Conservation (phyloP, 2,329 filamentous ascomycete genomes). For the Fusarium liriodendri region DNA sequence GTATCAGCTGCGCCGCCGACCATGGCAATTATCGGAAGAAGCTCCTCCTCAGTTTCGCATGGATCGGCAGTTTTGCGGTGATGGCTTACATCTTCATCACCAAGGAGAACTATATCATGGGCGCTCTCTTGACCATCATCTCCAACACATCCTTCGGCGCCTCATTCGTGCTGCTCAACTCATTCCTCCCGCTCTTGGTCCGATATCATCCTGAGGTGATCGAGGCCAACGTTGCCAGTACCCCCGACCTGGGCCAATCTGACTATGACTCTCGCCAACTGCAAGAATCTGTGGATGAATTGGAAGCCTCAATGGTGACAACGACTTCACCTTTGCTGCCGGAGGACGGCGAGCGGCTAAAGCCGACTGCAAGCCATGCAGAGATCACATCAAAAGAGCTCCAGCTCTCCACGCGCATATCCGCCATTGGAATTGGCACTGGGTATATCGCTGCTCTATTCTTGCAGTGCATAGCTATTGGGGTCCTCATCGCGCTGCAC, state of each 20-base stretch:
- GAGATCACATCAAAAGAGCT: conserved; percentile 75
- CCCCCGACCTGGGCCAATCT: conserved; percentile 47
- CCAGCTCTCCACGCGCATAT: conserved; percentile 88
- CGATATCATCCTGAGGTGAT: conserved; percentile 77
- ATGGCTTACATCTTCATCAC: conserved; percentile 89
- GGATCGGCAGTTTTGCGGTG: conserved; percentile 81
- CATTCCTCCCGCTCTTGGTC: conserved; percentile 91
- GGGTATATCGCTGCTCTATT: conserved; percentile 90
- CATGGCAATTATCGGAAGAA: conserved; percentile 93
- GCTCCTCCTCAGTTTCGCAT: conserved; percentile 86
- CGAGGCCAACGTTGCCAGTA: conserved; percentile 41
- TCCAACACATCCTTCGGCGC: conserved; percentile 95
- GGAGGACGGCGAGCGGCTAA: conserved; percentile 49
- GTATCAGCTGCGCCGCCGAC: conserved; percentile 95
- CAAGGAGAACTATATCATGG: conserved; percentile 81
- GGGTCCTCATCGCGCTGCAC: conserved; percentile 77
- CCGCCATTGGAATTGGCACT: conserved; percentile 91
- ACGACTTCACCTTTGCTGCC: conserved; percentile 62
- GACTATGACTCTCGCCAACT: conserved; percentile 50
- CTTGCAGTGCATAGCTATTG: conserved; percentile 83
- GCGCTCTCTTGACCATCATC: conserved; percentile 85
- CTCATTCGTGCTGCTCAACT: conserved; percentile 95
- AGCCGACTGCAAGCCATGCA: conserved; percentile 55
- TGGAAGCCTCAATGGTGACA: conserved; percentile 48
- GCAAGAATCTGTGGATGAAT: conserved; percentile 48